Evolutionary conservation across 2,329 filamentous ascomycete genomes (phyloP).

Genomic region (Karstenula rhodostoma): DNA sequence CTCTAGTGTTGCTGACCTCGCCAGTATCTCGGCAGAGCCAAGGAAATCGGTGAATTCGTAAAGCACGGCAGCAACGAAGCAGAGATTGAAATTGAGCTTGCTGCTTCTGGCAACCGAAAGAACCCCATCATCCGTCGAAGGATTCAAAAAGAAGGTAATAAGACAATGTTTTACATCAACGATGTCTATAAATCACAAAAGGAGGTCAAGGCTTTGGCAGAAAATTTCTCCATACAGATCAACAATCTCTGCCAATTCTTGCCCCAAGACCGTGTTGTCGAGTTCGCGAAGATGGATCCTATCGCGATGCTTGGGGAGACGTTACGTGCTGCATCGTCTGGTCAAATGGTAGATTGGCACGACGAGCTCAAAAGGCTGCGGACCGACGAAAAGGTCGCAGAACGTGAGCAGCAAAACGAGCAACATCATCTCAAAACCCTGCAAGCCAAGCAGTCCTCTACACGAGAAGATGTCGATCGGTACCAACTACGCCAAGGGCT

Average conservation of each 20-base stretch:
- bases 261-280: slow-evolving; percentile 93
- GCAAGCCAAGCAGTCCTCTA: slow-evolving; percentile 75
- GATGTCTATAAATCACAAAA: slow-evolving; percentile 68
- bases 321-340: slow-evolving; percentile 83
- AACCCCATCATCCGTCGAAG: slow-evolving; percentile 80
- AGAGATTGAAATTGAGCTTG: slow-evolving; percentile 88
- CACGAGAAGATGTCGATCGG: slow-evolving; percentile 84
- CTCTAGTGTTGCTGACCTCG: slow-evolving; percentile 26
- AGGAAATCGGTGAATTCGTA: slow-evolving; percentile 86
- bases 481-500: slow-evolving; percentile 78
- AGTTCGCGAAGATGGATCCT: slow-evolving; percentile 86
- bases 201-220: slow-evolving; percentile 72
- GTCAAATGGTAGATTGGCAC: slow-evolving; percentile 82
- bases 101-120: slow-evolving; percentile 63
- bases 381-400: slow-evolving; percentile 70
- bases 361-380: slow-evolving; percentile 75
- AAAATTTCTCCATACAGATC: slow-evolving; percentile 85
- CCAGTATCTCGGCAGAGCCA: slow-evolving; percentile 82
- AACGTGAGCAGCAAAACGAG: slow-evolving; percentile 66
- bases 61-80: slow-evolving; percentile 85
- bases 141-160: slow-evolving; percentile 85
- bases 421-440: slow-evolving; percentile 70
- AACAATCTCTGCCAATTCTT: slow-evolving; percentile 98
- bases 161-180: slow-evolving; percentile 80
- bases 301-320: slow-evolving; percentile 86